phyloP scores from a whole-genome alignment of 2,329 filamentous ascomycete species.

The Colletotrichum sublineola region DNA sequence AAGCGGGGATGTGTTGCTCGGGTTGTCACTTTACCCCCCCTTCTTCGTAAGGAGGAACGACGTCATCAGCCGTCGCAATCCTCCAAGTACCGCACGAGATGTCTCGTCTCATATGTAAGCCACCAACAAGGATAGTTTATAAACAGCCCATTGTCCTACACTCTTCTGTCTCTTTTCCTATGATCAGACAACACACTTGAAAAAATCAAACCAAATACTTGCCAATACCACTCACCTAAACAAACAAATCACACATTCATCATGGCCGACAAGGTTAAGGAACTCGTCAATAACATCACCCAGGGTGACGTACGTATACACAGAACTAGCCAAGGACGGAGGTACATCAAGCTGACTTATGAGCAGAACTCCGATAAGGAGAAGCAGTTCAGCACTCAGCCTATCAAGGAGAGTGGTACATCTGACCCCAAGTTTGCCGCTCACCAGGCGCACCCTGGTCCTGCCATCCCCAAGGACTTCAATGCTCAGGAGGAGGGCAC shows the following conservation, averaged over 20 bases:
- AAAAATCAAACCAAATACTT: constrained; percentile 2
- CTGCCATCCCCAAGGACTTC: constrained; percentile 67
- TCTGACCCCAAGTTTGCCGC: constrained; percentile 63
- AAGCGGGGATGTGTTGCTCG: constrained; percentile 24
- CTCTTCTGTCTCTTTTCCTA: no score
- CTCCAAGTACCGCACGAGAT: constrained; percentile 16
- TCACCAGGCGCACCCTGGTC: constrained; percentile 69
- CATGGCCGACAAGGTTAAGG: constrained; percentile 44
- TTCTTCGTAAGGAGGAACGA: constrained; percentile 18
- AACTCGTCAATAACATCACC: constrained; percentile 43
- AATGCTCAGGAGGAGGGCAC: constrained; percentile 69
- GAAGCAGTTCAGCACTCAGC: constrained; percentile 61
- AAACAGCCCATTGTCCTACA: constrained; percentile 24
- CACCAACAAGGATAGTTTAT: constrained; percentile 28
- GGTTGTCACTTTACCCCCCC: constrained; percentile 23
- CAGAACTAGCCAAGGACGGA: background rate
- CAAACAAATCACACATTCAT: constrained; percentile 13
- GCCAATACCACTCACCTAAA: constrained; percentile 14
- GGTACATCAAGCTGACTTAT: constrained; percentile 18
- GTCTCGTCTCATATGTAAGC: constrained; percentile 39
- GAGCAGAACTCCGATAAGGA: constrained; percentile 48
- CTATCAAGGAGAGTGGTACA: constrained; percentile 56
- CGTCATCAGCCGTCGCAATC: constrained; percentile 41
- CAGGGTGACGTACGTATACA: constrained; percentile 36
- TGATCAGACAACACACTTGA: constrained; percentile 8